These are phyloP conservation scores for Panus rudis DNA, from an alignment of 768 basidiomycete species.

Conservation along the genomic window DNA sequence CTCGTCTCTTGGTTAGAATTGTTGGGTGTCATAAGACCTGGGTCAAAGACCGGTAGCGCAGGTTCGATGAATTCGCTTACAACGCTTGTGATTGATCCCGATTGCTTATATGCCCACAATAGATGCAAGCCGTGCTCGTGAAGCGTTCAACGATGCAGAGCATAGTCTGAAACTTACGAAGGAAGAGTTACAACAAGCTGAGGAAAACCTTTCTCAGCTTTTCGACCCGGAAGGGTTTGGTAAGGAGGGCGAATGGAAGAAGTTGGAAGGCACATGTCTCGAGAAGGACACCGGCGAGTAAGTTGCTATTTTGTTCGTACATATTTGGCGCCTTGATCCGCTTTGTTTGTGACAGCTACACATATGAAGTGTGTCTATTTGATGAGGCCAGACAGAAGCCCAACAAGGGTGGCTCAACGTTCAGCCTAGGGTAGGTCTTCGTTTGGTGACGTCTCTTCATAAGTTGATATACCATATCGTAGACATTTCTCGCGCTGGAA, in stretches of 20 bases:
- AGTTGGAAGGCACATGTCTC: slow-evolving; percentile 77
- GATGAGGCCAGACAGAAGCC: slow-evolving; percentile 84
- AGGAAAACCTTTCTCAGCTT: slow-evolving; percentile 56
- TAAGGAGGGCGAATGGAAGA: slow-evolving; percentile 89
- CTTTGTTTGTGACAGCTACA: slow-evolving; percentile 52
- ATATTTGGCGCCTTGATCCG: not conserved
- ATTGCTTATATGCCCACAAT: not conserved
- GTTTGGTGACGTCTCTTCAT: not conserved
- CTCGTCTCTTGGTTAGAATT: slow-evolving; percentile 56
- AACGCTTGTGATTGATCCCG: not conserved
- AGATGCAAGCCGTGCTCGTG: slow-evolving; percentile 59
- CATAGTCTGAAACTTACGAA: slow-evolving; percentile 44
- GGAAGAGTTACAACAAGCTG: slow-evolving; percentile 46
- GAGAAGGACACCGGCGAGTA: slow-evolving; percentile 85
- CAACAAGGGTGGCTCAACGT: slow-evolving; percentile 64
- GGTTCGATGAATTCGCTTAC: not conserved
- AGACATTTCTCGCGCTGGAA: slow-evolving; percentile 85
- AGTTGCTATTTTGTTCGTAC: slow-evolving; percentile 29
- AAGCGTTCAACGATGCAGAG: slow-evolving; percentile 59
- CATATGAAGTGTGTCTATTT: slow-evolving; percentile 92
- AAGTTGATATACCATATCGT: slow-evolving; percentile 2
- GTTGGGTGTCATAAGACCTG: slow-evolving; percentile 49
- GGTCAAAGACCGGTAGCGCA: slow-evolving; percentile 37
- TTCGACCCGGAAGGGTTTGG: slow-evolving; percentile 67
- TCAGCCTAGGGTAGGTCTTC: slow-evolving; percentile 73